Percentiles rank a stretch among this genome's conserved stretches.
Evolutionary conservation across 805 yeast species (phyloP).

Genomic region (Barnettozyma wickerhamii): DNA sequence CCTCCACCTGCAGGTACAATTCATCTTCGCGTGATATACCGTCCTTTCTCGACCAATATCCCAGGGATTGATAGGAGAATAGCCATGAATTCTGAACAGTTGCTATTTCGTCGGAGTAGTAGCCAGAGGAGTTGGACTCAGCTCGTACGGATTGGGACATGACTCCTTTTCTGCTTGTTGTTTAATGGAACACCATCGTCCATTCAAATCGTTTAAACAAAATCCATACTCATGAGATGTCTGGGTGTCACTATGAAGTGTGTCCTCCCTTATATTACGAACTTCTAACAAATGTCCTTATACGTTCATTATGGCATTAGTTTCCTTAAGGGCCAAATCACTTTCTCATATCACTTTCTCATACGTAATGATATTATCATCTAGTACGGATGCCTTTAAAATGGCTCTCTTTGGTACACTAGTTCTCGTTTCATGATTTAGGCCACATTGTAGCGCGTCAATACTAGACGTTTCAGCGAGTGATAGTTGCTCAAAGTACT

Average conservation of each 20-base stretch:
- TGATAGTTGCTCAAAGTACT: not conserved
- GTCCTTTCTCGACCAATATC: constrained; percentile 1
- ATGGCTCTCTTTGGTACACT: constrained; percentile 19
- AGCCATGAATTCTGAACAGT: constrained; percentile 19
- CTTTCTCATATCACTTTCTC: constrained; percentile 24
- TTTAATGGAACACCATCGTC: not conserved
- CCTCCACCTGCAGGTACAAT: not conserved
- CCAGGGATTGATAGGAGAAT: constrained; percentile 9
- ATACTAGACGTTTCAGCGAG: not conserved
- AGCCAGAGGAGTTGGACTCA: constrained; percentile 1
- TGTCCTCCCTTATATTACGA: too few relatives aligned
- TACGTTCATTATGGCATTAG: not conserved
- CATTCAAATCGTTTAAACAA: too few relatives aligned
- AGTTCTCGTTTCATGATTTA: not conserved
- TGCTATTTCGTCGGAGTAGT: constrained; percentile 19
- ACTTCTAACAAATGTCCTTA: not conserved
- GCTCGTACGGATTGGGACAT: not conserved
- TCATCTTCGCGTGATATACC: constrained; percentile 1
- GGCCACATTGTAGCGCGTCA: not conserved
- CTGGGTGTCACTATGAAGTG: too few relatives aligned
- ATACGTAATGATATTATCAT: constrained; percentile 18
- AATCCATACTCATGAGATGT: too few relatives aligned
- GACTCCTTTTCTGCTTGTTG: too few relatives aligned
- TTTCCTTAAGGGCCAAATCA: constrained; percentile 6
- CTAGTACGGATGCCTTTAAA: constrained; percentile 18